Conservation (phyloP, 345 rosid genomes). For the Melastoma malabathricum region DNA sequence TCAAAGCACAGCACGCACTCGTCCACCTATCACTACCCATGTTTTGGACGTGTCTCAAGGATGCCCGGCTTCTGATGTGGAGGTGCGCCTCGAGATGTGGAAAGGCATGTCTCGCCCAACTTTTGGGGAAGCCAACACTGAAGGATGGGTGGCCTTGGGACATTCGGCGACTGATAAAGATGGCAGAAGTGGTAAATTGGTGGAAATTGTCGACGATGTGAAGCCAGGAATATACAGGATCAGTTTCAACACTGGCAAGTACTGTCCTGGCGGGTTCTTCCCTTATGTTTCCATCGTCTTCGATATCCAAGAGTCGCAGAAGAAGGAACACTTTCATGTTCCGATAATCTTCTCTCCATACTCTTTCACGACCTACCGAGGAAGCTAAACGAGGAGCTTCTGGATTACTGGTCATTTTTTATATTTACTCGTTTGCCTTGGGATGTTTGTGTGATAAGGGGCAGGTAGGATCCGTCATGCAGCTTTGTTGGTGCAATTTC, state of each 20-base stretch:
- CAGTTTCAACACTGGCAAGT: conserved; percentile 72
- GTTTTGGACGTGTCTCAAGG: conserved; percentile 82
- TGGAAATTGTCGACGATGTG: conserved; percentile 47
- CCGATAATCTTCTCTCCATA: conserved; percentile 81
- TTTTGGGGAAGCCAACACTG: conserved; percentile 21
- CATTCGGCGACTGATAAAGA: conserved; percentile 62
- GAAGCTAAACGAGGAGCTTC: conserved; percentile 32
- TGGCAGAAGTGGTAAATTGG: conserved; percentile 73
- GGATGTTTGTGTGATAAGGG: too few relatives aligned
- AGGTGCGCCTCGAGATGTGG: conserved; percentile 68
- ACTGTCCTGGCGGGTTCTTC: conserved; percentile 62
- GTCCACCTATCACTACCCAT: conserved; percentile 89
- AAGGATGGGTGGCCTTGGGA: conserved; percentile 49
- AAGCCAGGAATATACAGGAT: conserved; percentile 70
- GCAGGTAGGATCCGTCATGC: too few relatives aligned
- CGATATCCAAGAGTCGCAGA: conserved; percentile 58
- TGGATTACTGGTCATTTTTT: too few relatives aligned
- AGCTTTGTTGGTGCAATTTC: too few relatives aligned
- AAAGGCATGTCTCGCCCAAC: conserved; percentile 27
- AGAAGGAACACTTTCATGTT: conserved; percentile 74
- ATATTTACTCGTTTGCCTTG: too few relatives aligned
- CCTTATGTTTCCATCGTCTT: conserved; percentile 71
- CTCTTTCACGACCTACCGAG: conserved; percentile 78
- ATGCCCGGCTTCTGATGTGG: conserved; percentile 66
- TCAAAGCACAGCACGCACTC: conserved; percentile 34